phyloP scores from a whole-genome alignment of 2,329 filamentous ascomycete genomes.

The Neopestalotiopsis sp. region DNA sequence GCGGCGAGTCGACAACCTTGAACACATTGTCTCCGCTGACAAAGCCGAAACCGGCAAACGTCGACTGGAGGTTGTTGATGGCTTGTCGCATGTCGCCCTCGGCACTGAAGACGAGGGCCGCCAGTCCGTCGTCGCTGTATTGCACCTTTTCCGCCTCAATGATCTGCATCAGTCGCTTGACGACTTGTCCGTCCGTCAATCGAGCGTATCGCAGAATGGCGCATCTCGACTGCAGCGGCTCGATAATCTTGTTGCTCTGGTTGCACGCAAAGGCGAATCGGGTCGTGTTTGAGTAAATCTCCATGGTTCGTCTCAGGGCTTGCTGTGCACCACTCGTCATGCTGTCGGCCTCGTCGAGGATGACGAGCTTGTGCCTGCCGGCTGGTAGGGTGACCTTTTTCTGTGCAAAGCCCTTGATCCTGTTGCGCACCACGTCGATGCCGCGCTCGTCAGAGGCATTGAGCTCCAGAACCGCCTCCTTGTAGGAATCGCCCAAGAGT shows the following conservation, averaged over 20 bases:
- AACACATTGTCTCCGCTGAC: conserved; percentile 99
- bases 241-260: conserved; percentile 98
- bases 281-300: conserved; percentile 96
- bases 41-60: conserved; percentile 90
- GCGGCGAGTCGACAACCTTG: conserved; percentile 93
- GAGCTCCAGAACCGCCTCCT: conserved; percentile 94
- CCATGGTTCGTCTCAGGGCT: conserved; percentile 93
- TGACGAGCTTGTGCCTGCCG: conserved; percentile 93
- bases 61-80: conserved; percentile 97
- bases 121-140: conserved; percentile 90
- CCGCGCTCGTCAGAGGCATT: conserved; percentile 97
- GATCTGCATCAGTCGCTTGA: conserved; percentile 89
- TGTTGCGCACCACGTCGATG: conserved; percentile 95
- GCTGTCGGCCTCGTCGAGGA: conserved; percentile 96
- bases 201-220: conserved; percentile 94
- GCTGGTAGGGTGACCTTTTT: conserved; percentile 96
- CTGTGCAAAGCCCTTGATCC: conserved; percentile 98
- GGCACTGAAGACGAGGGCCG: conserved; percentile 94
- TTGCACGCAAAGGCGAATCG: conserved; percentile 98
- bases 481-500: conserved; percentile 89
- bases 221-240: conserved; percentile 95
- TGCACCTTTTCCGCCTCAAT: conserved; percentile 90
- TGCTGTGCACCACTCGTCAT: conserved; percentile 98
- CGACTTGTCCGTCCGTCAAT: conserved; percentile 89
- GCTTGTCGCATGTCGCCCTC: conserved; percentile 99